Conservation (phyloP, 805 yeast genomes). For the Candida nonsorbophila region DNA sequence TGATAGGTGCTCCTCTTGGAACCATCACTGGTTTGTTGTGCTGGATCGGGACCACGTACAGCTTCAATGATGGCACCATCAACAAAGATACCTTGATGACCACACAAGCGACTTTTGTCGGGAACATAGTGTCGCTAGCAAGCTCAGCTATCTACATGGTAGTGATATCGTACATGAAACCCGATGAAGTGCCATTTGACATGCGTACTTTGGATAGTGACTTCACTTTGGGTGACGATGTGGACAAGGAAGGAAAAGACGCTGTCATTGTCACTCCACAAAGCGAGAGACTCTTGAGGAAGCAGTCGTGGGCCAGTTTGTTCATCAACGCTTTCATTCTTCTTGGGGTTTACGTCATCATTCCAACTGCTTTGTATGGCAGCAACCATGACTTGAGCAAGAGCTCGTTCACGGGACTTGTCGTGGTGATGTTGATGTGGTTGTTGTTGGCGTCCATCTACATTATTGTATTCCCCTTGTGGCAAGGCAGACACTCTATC, state of each 20-base stretch:
- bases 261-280: conserved; percentile 2
- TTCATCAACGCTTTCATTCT: conserved; percentile 3
- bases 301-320: conserved; percentile 5
- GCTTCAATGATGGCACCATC: conserved; percentile 28
- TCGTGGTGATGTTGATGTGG: conserved; percentile 17
- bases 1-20: conserved; percentile 33
- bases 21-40: conserved; percentile 27
- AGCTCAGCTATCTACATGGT: conserved; percentile 24
- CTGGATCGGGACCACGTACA: conserved; percentile 33
- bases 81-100: conserved; percentile 25
- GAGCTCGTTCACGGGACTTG: conserved; percentile 2
- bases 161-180: conserved; percentile 5
- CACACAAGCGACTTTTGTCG: conserved; percentile 39
- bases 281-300: conserved; percentile 2
- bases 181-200: conserved; percentile 5
- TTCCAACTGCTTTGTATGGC: conserved; percentile 4
- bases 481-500: conserved; percentile 5
- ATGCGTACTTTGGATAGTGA: conserved; percentile 4
- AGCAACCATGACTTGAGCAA: conserved; percentile 1
- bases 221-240: conserved; percentile 7
- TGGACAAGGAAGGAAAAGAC: conserved; percentile 7
- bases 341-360: conserved; percentile 5
- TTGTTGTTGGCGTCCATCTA: conserved; percentile 12
- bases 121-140: conserved; percentile 31
- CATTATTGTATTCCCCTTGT: conserved; percentile 7